These are phyloP conservation scores for Plenodomus lindquistii DNA, from an alignment of 2,329 filamentous ascomycete species.

Conservation along the genomic window DNA sequence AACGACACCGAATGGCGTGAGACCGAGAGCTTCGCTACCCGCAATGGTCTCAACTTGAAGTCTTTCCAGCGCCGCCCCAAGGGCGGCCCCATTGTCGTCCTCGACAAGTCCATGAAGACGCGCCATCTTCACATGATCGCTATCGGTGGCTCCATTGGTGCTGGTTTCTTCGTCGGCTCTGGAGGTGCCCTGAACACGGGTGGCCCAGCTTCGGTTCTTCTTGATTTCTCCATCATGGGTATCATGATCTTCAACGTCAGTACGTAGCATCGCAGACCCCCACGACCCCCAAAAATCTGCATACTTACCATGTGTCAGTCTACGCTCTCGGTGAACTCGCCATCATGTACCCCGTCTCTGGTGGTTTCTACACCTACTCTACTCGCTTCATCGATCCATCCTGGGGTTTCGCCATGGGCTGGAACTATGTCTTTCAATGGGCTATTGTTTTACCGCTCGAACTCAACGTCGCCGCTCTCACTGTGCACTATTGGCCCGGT, in stretches of 20 bases:
- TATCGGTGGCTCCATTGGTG: constrained; percentile 64
- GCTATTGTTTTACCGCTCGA: constrained; percentile 46
- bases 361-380: constrained; percentile 56
- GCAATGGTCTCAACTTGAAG: constrained; percentile 41
- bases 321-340: constrained; percentile 59
- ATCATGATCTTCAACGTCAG: constrained; percentile 47
- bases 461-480: constrained; percentile 44
- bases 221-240: constrained; percentile 49
- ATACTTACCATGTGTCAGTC: constrained; percentile 52
- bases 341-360: constrained; percentile 62
- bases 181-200: constrained; percentile 58
- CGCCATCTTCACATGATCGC: constrained; percentile 67
- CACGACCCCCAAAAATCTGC: background rate
- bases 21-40: constrained; percentile 39
- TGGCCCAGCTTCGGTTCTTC: constrained; percentile 38
- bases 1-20: constrained; percentile 29
- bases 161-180: constrained; percentile 66
- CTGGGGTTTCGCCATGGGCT: constrained; percentile 47
- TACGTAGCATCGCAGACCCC: constrained; percentile 16
- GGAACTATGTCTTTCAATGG: constrained; percentile 46
- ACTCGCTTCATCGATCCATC: constrained; percentile 53
- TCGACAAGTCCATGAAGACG: constrained; percentile 55
- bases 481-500: constrained; percentile 43
- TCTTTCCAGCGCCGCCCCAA: constrained; percentile 41
- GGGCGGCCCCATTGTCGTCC: constrained; percentile 25